Base-by-base conservation (phyloP, 1,139 yeast genomes). In the Blastobotrys niveus region DNA sequence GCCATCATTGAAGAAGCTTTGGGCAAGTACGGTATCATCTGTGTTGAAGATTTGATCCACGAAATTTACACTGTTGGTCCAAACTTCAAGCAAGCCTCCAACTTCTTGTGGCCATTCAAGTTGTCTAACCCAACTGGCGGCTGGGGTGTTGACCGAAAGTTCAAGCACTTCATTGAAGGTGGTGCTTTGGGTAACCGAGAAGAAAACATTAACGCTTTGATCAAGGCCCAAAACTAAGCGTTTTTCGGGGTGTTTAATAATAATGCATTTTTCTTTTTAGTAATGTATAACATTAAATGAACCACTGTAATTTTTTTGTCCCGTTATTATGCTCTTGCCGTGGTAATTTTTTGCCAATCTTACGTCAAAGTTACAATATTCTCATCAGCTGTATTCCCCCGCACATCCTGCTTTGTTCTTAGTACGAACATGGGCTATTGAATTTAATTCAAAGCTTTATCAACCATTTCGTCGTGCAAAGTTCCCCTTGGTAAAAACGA, bases 161-260 rank as follows among this genome's bases (percentile, higher is more conserved):
- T 91, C 95, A 84, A 83, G 81, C 98, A 91, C 80, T 91, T 85
- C 72, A 87, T 91, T 80, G 96, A 89, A 81, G 97, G 98, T 79
- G 98, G 99, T 81, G 85, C 96, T 77, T 80, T 89, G 72, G 98
- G 98, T 83, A 91, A 91, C 95, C 88, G 98, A 77, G 98, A 91
- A 79, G 87, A 89, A 70, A 84, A 80, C 88, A 93, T 93, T 77
- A 91, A 91, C 83, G 84, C 86, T 73, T 85, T 93, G 75, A 89
- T 91, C 72, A 88, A 89, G 81, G 87, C 93, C 39, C 60, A 56
- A 52, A 56, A 56, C 52, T 57, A 57, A 45, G 42, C 31, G n/a
- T 18, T 33, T n/a, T 12, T 24, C 10, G 27, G 12, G 8, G 12
- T 12, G 27, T 25, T 33, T 38, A 39, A 39, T 25, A 25, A 21